These are phyloP conservation scores for Hippophae gyantsensis DNA, from an alignment of 306 rosid species.

Conservation along the genomic window DNA sequence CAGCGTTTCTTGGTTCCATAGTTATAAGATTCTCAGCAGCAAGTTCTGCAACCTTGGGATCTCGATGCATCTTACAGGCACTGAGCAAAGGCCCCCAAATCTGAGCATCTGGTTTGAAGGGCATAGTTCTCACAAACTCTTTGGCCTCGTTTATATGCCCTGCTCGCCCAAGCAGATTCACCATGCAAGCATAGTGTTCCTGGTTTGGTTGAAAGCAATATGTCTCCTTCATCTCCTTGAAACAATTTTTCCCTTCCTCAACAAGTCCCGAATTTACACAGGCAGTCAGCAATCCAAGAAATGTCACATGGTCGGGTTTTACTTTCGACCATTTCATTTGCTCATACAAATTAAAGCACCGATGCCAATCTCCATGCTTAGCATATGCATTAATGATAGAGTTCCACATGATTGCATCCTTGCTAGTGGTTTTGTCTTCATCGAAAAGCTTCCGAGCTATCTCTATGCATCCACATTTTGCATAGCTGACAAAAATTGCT, in stretches of 20 bases:
- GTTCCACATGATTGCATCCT: conserved; percentile 65
- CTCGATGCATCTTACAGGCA: conserved; percentile 59
- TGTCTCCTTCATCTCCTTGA: conserved; percentile 54
- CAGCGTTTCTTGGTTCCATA: conserved; percentile 69
- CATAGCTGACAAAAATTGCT: conserved; percentile 57
- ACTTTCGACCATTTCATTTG: conserved; percentile 43
- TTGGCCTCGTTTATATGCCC: conserved; percentile 56
- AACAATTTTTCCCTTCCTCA: conserved; percentile 38
- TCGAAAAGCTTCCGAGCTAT: conserved; percentile 55
- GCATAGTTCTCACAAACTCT: conserved; percentile 43
- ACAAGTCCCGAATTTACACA: conserved; percentile 73
- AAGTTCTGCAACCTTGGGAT: conserved; percentile 43
- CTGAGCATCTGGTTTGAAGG: conserved; percentile 52
- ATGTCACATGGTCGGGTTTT: conserved; percentile 60
- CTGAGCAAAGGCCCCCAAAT: conserved; percentile 71
- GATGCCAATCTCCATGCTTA: conserved; percentile 57
- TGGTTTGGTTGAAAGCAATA: conserved; percentile 49
- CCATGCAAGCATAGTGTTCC: conserved; percentile 71
- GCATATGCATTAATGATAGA: conserved; percentile 62
- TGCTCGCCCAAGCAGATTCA: conserved; percentile 65
- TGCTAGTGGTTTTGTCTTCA: conserved; percentile 40
- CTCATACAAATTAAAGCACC: conserved; percentile 40
- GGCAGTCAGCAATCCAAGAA: conserved; percentile 56
- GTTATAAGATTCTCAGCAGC: conserved; percentile 67
- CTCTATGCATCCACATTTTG: conserved; percentile 72